Conservation (phyloP, 2,329 filamentous ascomycete species). For the Aspergillus ustus region DNA sequence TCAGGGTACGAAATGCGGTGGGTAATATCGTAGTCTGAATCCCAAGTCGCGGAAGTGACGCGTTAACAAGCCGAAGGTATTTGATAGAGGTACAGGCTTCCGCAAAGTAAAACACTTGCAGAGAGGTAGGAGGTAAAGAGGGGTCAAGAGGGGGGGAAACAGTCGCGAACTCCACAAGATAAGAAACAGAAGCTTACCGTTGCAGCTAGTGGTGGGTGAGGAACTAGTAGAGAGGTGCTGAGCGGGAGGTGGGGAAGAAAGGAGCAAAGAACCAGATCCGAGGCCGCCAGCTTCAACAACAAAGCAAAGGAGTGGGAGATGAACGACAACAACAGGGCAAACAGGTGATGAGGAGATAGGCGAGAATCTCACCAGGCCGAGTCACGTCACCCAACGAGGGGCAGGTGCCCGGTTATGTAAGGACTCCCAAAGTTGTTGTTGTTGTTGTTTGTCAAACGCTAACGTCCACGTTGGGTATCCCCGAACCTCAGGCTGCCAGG, state of each 20-base stretch:
- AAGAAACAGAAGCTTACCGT: not conserved
- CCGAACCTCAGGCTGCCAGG: not conserved
- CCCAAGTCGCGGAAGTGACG: not conserved
- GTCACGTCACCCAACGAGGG: constrained; percentile 17
- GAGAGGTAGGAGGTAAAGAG: not conserved
- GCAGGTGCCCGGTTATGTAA: constrained; percentile 19
- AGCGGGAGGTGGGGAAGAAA: not conserved
- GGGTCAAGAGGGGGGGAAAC: not conserved
- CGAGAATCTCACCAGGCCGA: constrained; percentile 14
- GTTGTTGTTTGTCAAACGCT: too few relatives aligned
- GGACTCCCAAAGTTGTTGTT: not conserved
- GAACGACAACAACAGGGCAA: not conserved
- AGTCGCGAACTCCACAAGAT: not conserved
- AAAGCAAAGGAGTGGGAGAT: not conserved
- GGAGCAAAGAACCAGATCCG: not conserved
- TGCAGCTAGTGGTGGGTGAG: not conserved
- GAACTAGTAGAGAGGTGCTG: not conserved
- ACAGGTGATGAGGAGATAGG: not conserved
- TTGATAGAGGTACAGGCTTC: not conserved
- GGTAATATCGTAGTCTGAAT: not conserved
- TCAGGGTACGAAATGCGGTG: not conserved
- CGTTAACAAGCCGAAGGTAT: not conserved
- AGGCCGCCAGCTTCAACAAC: not conserved
- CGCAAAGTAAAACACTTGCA: not conserved
- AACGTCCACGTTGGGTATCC: constrained; percentile 11